Conservation (phyloP, 345 rosid species). For the Eutrema yunnanense region DNA sequence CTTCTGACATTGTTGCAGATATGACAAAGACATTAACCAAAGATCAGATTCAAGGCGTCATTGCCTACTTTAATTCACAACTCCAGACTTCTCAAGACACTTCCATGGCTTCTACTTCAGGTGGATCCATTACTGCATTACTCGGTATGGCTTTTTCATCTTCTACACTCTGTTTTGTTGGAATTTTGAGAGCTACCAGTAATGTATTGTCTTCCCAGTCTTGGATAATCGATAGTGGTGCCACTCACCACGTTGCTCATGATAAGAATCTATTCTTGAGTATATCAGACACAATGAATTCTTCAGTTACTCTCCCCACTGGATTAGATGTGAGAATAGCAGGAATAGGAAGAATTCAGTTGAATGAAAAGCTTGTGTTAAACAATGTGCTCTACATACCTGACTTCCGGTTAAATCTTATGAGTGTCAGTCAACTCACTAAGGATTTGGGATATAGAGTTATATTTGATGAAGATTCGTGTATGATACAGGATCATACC, state of each 20-base stretch:
- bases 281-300: no score
- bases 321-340: not conserved
- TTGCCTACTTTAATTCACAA: not conserved
- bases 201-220: no score
- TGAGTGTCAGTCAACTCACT: not conserved
- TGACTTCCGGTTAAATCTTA: not conserved
- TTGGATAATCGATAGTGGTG: no score
- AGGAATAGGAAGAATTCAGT: not conserved
- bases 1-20: not conserved
- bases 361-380: not conserved
- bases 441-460: not conserved
- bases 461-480: not conserved
- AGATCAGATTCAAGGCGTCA: not conserved
- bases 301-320: no score
- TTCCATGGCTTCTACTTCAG: not conserved
- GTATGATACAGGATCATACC: not conserved
- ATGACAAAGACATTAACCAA: not conserved
- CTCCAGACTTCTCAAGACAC: not conserved
- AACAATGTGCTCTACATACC: not conserved
- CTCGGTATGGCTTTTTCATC: not conserved
- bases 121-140: not conserved
- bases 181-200: not conserved
- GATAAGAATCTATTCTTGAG: no score
- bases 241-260: no score
- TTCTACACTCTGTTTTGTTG: not conserved